Conservation (phyloP, 2,329 filamentous ascomycete species). For the Aspergillus fumigatiaffinis region DNA sequence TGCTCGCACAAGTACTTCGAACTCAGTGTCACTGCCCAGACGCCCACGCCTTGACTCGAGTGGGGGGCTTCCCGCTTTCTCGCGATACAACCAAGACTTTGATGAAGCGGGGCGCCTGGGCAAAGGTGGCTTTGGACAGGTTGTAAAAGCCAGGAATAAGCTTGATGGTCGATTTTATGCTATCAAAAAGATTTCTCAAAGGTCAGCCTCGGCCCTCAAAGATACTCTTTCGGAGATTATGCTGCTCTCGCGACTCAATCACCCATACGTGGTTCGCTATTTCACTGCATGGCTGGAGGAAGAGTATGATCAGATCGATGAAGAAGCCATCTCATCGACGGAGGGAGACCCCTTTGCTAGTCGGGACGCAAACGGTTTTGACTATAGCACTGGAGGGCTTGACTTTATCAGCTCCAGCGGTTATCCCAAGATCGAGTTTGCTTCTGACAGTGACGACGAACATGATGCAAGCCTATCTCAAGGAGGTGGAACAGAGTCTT, state of each 20-base stretch:
- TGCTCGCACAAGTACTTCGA: conserved; percentile 40
- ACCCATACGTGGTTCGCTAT: conserved; percentile 83
- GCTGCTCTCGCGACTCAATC: conserved; percentile 85
- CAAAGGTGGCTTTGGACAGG: conserved; percentile 92
- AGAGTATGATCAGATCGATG: conserved; percentile 38
- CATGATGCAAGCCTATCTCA: conserved; percentile 36
- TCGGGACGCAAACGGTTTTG: conserved; percentile 45
- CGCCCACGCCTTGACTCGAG: conserved; percentile 62
- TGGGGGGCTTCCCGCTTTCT: conserved; percentile 52
- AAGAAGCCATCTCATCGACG: conserved; percentile 44
- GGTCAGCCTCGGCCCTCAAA: conserved; percentile 60
- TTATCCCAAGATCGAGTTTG: conserved; percentile 74
- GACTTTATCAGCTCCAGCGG: conserved; percentile 91
- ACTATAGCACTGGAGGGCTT: conserved; percentile 71
- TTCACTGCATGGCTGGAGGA: conserved; percentile 95
- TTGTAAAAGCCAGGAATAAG: conserved; percentile 92
- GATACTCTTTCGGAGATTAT: conserved; percentile 79
- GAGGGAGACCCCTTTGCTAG: conserved; percentile 51
- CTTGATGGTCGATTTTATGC: conserved; percentile 91
- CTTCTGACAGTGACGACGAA: conserved; percentile 50
- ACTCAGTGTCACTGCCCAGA: conserved; percentile 43
- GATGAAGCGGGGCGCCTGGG: conserved; percentile 84
- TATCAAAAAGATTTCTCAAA: conserved; percentile 91
- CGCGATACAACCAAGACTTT: conserved; percentile 84
- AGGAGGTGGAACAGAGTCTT: conserved; percentile 22